Evolutionary conservation across 1,284 basidiomycete species (phyloP).

Genomic region (Pulchroboletus neoregius): DNA sequence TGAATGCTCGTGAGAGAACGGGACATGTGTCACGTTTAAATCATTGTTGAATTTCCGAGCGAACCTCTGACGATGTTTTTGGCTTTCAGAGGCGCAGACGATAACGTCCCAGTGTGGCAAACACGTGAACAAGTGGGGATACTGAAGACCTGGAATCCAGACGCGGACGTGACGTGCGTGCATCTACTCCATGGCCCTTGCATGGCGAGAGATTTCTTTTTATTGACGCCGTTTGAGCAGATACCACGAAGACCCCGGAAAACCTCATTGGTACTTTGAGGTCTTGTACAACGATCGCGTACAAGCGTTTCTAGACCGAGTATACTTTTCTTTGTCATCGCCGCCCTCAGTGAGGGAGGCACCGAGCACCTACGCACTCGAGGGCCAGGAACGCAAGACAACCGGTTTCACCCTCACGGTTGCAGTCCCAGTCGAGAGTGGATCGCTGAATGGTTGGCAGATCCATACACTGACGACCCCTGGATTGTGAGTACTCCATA

Average conservation of each 20-base stretch:
- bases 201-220: background rate
- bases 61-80: slow-evolving; percentile 1
- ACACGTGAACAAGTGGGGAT: slow-evolving; percentile 58
- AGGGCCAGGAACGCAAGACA: background rate
- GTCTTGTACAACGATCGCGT: slow-evolving; percentile 57
- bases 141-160: slow-evolving; percentile 51
- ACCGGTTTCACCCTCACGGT: slow-evolving; percentile 63
- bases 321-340: slow-evolving; percentile 22
- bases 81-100: slow-evolving; percentile 55
- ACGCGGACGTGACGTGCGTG: slow-evolving; percentile 54
- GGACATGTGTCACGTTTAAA: background rate
- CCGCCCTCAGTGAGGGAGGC: background rate
- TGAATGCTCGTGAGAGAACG: background rate
- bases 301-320: slow-evolving; percentile 47
- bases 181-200: background rate
- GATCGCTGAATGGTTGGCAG: slow-evolving; percentile 61
- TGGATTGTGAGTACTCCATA: slow-evolving; percentile 48
- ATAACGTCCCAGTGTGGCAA: slow-evolving; percentile 82
- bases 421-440: slow-evolving; percentile 58
- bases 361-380: background rate
- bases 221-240: slow-evolving; percentile 32
- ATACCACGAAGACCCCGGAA: slow-evolving; percentile 59
- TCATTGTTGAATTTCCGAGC: background rate
- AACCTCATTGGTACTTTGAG: slow-evolving; percentile 67
- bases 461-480: slow-evolving; percentile 52